These are phyloP conservation scores for Septoria petroselini DNA, from an alignment of 2,329 filamentous ascomycete genomes.

Conservation along the genomic window DNA sequence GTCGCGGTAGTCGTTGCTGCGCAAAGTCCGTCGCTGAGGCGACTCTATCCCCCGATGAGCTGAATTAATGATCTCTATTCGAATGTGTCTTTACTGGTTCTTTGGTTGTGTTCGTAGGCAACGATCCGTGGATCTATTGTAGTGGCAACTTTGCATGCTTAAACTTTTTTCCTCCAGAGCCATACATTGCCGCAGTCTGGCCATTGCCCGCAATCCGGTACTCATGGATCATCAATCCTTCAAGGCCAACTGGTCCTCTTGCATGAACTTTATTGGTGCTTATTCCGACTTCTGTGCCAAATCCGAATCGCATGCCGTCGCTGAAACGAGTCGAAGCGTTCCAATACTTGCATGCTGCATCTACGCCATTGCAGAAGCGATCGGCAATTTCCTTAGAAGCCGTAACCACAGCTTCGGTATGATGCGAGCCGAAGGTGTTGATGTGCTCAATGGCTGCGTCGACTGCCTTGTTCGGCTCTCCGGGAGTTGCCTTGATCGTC, in stretches of 20 bases:
- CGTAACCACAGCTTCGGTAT: constrained; percentile 90
- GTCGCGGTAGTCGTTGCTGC: too few species aligned
- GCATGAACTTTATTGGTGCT: constrained; percentile 98
- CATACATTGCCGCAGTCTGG: constrained; percentile 76
- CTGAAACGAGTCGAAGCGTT: constrained; percentile 93
- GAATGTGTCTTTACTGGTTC: too few species aligned
- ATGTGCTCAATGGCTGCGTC: constrained; percentile 80
- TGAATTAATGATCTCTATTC: too few species aligned
- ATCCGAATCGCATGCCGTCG: constrained; percentile 95
- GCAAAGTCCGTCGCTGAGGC: too few species aligned
- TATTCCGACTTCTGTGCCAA: constrained; percentile 97
- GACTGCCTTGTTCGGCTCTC: constrained; percentile 41
- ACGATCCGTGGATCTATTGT: neutral
- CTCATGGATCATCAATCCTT: constrained; percentile 96
- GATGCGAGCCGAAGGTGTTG: constrained; percentile 86
- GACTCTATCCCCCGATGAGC: too few species aligned
- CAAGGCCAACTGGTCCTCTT: constrained; percentile 85
- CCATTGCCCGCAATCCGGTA: constrained; percentile 83
- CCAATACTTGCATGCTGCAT: constrained; percentile 93
- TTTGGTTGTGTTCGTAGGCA: too few species aligned
- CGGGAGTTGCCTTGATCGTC: constrained; percentile 54
- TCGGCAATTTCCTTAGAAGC: constrained; percentile 65
- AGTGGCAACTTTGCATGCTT: constrained; percentile 54
- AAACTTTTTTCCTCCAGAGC: constrained; percentile 53
- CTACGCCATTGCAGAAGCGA: constrained; percentile 77